Conservation (phyloP, 2,329 filamentous ascomycete genomes). For the Ceratocystis cubensis region DNA sequence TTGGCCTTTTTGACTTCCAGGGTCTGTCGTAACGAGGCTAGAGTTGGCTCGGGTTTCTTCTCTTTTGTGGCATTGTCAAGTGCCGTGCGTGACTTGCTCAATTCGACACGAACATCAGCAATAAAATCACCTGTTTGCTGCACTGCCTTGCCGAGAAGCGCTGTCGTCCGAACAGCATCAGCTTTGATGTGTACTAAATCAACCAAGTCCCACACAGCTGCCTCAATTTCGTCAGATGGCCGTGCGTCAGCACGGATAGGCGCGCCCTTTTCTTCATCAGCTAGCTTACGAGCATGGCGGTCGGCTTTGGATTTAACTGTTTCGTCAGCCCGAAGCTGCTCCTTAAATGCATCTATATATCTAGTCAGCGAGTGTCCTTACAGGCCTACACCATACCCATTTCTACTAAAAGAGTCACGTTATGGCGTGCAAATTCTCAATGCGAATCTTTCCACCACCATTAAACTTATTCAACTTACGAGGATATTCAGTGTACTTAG, state of each 20-base stretch:
- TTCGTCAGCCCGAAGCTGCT: conserved; percentile 36
- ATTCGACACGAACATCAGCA: conserved; percentile 36
- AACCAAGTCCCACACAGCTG: conserved; percentile 41
- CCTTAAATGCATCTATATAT: conserved; percentile 32
- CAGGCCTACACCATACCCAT: no score
- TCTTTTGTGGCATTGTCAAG: conserved; percentile 35
- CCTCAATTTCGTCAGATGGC: conserved; percentile 36
- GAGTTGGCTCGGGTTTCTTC: conserved; percentile 29
- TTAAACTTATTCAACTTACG: conserved; percentile 25
- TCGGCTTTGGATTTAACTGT: conserved; percentile 36
- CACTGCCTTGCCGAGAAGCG: conserved; percentile 36
- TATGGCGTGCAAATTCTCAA: no score
- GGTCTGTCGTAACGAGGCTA: conserved; percentile 23
- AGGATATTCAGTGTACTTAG: conserved; percentile 37
- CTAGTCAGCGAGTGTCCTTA: conserved; percentile 10
- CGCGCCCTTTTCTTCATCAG: conserved; percentile 32
- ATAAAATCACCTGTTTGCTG: conserved; percentile 40
- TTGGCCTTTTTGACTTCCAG: conserved; percentile 37
- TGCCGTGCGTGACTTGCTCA: conserved; percentile 37
- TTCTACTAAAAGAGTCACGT: no score
- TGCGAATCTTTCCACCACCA: neutral
- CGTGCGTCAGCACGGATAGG: conserved; percentile 34
- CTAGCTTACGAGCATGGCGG: conserved; percentile 34
- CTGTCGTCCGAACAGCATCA: conserved; percentile 29
- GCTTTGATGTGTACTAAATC: conserved; percentile 39